Evolutionary conservation across 768 basidiomycete genomes (phyloP).

Genomic region (Hirschioporus abietinus): DNA sequence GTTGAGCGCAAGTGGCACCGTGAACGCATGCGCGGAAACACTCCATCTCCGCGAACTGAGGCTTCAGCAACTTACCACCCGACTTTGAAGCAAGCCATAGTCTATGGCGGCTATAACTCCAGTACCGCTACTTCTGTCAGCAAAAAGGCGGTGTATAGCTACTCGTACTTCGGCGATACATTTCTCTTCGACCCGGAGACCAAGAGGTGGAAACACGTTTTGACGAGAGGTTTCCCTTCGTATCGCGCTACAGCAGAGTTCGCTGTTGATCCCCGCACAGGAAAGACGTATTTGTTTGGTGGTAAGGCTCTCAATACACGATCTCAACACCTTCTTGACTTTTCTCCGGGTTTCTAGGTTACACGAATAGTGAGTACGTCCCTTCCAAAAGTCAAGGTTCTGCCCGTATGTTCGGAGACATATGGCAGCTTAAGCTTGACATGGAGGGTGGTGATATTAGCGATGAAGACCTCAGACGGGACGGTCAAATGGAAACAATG

Average conservation of each 20-base stretch:
- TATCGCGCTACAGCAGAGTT: slow-evolving; percentile 33
- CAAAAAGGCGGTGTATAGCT: slow-evolving; percentile 18
- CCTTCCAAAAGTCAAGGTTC: slow-evolving; percentile 23
- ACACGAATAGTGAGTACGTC: slow-evolving; percentile 34
- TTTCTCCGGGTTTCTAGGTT: slow-evolving; percentile 9
- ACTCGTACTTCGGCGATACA: slow-evolving; percentile 38
- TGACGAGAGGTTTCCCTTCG: slow-evolving; percentile 37
- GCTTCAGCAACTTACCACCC: slow-evolving; percentile 23
- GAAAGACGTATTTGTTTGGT: slow-evolving; percentile 33
- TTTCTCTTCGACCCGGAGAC: slow-evolving; percentile 27
- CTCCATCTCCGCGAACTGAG: slow-evolving; percentile 30
- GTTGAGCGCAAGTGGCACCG: slow-evolving; percentile 24
- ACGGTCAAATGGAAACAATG: slow-evolving; percentile 29
- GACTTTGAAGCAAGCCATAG: slow-evolving; percentile 28
- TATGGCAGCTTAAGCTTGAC: slow-evolving; percentile 36
- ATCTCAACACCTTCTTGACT: neutral
- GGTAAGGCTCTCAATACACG: slow-evolving; percentile 13
- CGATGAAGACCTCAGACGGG: slow-evolving; percentile 32
- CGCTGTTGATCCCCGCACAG: slow-evolving; percentile 29
- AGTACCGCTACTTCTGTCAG: slow-evolving; percentile 13
- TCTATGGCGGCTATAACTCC: slow-evolving; percentile 37
- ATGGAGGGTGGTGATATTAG: slow-evolving; percentile 31
- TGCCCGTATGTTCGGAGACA: slow-evolving; percentile 29
- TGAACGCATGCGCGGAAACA: slow-evolving; percentile 29
- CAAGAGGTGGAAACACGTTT: slow-evolving; percentile 31